phyloP scores from a whole-genome alignment of 2,329 filamentous ascomycete species.

The Stachybotrys chartarum region DNA sequence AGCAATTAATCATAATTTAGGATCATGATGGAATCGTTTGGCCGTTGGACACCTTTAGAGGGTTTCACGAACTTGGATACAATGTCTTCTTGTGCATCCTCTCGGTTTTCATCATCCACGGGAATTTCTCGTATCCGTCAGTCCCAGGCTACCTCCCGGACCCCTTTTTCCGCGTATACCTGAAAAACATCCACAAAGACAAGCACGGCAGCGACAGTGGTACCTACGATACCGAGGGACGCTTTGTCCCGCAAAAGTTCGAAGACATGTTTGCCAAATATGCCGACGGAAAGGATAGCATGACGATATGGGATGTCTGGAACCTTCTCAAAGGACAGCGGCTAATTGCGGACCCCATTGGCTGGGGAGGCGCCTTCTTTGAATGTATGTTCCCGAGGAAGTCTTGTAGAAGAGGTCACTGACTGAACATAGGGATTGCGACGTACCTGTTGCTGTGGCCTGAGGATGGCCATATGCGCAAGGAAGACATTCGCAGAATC shows the following conservation, averaged over 20 bases:
- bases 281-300: slow-evolving; percentile 27
- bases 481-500: too few relatives aligned
- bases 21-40: slow-evolving; percentile 32
- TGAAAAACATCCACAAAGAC: slow-evolving; percentile 30
- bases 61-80: slow-evolving; percentile 32
- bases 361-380: slow-evolving; percentile 15
- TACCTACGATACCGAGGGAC: slow-evolving; percentile 39
- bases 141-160: slow-evolving; percentile 27
- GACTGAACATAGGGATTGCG: too few relatives aligned
- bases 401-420: too few relatives aligned
- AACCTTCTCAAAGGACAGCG: slow-evolving; percentile 31
- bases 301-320: slow-evolving; percentile 28
- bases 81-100: slow-evolving; percentile 29
- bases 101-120: slow-evolving; percentile 30
- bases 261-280: slow-evolving; percentile 45
- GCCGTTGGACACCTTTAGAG: slow-evolving; percentile 28
- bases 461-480: too few relatives aligned
- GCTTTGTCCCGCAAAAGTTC: slow-evolving; percentile 41
- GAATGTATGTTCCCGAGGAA: slow-evolving; percentile 11
- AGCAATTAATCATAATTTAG: slow-evolving; percentile 3
- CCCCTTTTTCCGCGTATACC: slow-evolving; percentile 28
- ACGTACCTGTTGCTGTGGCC: too few relatives aligned
- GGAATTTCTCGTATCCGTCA: slow-evolving; percentile 38
- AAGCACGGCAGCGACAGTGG: slow-evolving; percentile 40
- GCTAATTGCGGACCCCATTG: slow-evolving; percentile 33